Evolutionary conservation across 495 filamentous ascomycete species (phyloP), one percentile per base, ranked within the genome.

Genomic region (Xylaria acuta): DNA sequence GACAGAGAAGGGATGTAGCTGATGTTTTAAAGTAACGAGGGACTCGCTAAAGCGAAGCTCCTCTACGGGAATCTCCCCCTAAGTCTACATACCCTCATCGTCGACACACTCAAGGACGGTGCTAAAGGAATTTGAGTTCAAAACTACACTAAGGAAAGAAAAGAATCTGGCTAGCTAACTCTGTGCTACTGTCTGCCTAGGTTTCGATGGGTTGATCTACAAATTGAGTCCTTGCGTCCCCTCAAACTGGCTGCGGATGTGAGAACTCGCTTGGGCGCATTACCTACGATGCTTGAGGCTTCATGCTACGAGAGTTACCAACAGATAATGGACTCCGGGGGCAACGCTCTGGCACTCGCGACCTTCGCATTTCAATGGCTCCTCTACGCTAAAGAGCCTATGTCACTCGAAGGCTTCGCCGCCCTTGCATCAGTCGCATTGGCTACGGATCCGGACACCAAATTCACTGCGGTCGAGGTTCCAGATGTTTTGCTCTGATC

Each of bases 351-450:
- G 25, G 51, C n/a, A 27, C 70, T 72, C 27, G 64, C 70, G 18
- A 72, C 56, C 64, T 72, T 72, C 63, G 60, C 70, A 49, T 51
- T 67, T 49, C 60, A 60, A 43, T 72, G 70, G 70, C 70, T 67
- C 6, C 45, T 72, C 25, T 66, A 72, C 32, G 63, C 70, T 11
- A 43, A 67, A n/a, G 51, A 67, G 54, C 58, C 51, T 18, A 56
- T 72, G 27, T 32, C 64, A 30, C 30, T 60, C 47, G 27, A 59
- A 25, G 70, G 41, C 6, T 30, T 66, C 32, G 60, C 69, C 36
- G n/a, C 34, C 14, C 36, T 69, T 41, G 56, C 56, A 43, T 64
- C 65, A 20, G 12, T 36, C 32, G 18, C 45, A 49, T 34, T 51
- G 1, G 34, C 20, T 53, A 45, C 16, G 12, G 45, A 67, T 12